Percentiles rank a stretch among this genome's conserved stretches.
phyloP scores from a whole-genome alignment of 2,329 filamentous ascomycete genomes.

The Calonectria henricotiae region DNA sequence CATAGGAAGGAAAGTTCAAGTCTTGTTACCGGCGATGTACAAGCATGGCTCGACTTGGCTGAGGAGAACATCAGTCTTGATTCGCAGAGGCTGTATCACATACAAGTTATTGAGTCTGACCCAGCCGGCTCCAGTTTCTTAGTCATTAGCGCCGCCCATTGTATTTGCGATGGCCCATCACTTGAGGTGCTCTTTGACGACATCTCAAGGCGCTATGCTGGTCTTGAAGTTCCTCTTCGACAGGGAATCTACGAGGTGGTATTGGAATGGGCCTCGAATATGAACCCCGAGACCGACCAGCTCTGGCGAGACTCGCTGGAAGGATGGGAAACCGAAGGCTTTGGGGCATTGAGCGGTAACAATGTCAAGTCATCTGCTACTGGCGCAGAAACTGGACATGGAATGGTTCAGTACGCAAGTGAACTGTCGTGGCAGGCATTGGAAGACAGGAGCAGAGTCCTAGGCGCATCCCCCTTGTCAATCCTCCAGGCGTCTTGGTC shows the following conservation, averaged over 20 bases:
- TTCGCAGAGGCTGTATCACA: background rate
- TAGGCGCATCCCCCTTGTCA: background rate
- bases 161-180: constrained; percentile 1
- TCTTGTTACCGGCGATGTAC: too few relatives aligned
- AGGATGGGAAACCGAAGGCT: constrained; percentile 3
- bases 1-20: background rate
- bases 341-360: background rate
- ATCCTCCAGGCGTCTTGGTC: background rate
- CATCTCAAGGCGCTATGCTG: background rate
- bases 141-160: background rate
- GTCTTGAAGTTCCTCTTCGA: background rate
- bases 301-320: background rate
- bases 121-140: background rate
- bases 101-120: background rate
- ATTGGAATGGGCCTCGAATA: background rate
- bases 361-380: background rate
- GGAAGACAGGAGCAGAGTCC: background rate
- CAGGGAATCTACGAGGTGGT: background rate
- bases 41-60: background rate
- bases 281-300: background rate
- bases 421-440: background rate
- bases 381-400: background rate
- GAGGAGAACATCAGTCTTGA: background rate
- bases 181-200: background rate
- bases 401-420: background rate